Percentiles rank a stretch among this genome's conserved stretches.
Conservation (phyloP, 1,284 basidiomycete species). For the Malassezia obtusa region DNA sequence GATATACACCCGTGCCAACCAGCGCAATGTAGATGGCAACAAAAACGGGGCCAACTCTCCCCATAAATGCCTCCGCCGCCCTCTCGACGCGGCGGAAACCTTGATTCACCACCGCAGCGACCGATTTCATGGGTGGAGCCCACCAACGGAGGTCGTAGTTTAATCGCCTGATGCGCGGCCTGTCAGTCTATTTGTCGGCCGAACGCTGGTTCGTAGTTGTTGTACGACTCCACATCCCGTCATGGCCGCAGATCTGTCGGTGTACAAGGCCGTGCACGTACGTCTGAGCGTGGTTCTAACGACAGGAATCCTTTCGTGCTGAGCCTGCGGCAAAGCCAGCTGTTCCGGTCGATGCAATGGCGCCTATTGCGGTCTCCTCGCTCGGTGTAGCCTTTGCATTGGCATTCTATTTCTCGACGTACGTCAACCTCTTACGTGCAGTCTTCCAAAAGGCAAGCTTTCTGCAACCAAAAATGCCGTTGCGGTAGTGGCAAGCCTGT, state of each 20-base stretch:
- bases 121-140: neutral
- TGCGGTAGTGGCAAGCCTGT: constrained; percentile 23
- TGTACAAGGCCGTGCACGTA: constrained; percentile 1
- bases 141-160: too few species aligned
- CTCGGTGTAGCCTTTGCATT: constrained; percentile 29
- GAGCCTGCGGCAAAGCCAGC: neutral
- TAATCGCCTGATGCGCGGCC: neutral
- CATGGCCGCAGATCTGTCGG: neutral
- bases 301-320: too few species aligned
- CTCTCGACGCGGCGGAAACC: constrained; percentile 11
- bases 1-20: constrained; percentile 10
- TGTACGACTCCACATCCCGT: too few species aligned
- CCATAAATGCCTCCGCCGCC: constrained; percentile 5
- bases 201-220: neutral
- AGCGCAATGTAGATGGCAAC: constrained; percentile 12
- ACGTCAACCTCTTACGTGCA: constrained; percentile 7
- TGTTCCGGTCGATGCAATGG: constrained; percentile 28
- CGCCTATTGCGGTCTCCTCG: constrained; percentile 26
- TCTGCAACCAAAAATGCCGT: constrained; percentile 22
- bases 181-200: neutral
- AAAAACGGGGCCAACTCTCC: constrained; percentile 7
- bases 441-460: constrained; percentile 21
- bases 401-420: constrained; percentile 41
- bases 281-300: neutral
- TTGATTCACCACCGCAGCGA: constrained; percentile 7